Evolutionary conservation across 495 filamentous ascomycete species (phyloP), one percentile per base, ranked within the genome.

Genomic region (Margaritispora aquatica): DNA sequence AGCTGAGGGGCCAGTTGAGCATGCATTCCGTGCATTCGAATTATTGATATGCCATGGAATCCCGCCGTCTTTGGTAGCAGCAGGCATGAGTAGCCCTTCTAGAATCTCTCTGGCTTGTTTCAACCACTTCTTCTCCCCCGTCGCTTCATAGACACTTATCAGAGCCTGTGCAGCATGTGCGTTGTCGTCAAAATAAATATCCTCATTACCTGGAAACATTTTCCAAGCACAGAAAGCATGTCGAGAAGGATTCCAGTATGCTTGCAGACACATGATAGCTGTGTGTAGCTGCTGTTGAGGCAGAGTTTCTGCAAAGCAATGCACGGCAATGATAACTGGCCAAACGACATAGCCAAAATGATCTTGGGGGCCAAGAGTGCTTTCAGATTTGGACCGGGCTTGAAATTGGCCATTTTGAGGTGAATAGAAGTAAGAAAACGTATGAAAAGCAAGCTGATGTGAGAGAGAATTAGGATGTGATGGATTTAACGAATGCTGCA

Each of bases 211-310:
- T 5, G 47, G 47, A 50, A 50, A 50, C 47, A 50, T 50, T 24
- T 50, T 50, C 47, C 47, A 50, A 50, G 47, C 47, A 50, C 47
- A 50, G 24, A 50, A 50, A 8, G 20, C 47, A 50, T 50, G 47
- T 24, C 47, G 20, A 2, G 21, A 23, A 50, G 47, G 47, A 26
- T 50, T 50, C 47, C 47, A 50, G 24, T 50, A 50, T 3, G 47
- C 47, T 24, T 50, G 47, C 4, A 50, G 24, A 24, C 47, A 50
- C 7, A 22, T 24, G 20, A 50, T 24, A 8, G 47, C 47, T 7
- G 20, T 50, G 11, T 50, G 47, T 19, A 50, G 11, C 9, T 50
- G 21, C 11, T 23, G 4, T 5, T 8, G 10, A 5, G 47, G 47
- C 4, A 50, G 47, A 17, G 21, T 24, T 24, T 50, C 47, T 19